phyloP scores from a whole-genome alignment of 345 rosid species.

The Gossypium australe region DNA sequence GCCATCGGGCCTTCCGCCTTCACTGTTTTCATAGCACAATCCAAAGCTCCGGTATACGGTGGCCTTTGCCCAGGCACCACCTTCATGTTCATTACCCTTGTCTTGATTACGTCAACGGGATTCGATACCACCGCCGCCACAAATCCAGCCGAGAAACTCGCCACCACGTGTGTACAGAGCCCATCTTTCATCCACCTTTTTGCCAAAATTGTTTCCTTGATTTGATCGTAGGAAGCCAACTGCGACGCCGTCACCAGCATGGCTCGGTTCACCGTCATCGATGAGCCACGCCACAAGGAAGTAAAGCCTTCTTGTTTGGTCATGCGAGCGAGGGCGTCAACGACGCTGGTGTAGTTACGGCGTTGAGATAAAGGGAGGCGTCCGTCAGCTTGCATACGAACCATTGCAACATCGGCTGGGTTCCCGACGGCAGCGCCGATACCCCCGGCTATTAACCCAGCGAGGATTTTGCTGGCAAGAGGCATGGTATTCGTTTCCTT shows the following conservation, averaged over 20 bases:
- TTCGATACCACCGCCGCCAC: slow-evolving; percentile 74
- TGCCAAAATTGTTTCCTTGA: slow-evolving; percentile 59
- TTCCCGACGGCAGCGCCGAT: slow-evolving; percentile 84
- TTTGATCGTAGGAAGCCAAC: slow-evolving; percentile 72
- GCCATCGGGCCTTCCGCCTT: slow-evolving; percentile 74
- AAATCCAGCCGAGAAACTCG: slow-evolving; percentile 83
- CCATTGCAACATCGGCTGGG: slow-evolving; percentile 91
- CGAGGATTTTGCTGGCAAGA: slow-evolving; percentile 40
- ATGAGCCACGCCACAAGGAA: slow-evolving; percentile 79
- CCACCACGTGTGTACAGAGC: slow-evolving; percentile 63
- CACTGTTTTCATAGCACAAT: slow-evolving; percentile 73
- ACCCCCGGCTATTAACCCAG: slow-evolving; percentile 72
- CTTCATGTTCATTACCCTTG: slow-evolving; percentile 86
- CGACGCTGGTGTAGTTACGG: slow-evolving; percentile 74
- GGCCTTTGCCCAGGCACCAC: slow-evolving; percentile 54
- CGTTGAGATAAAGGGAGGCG: slow-evolving; percentile 57
- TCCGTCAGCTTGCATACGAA: slow-evolving; percentile 92
- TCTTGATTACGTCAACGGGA: slow-evolving; percentile 89
- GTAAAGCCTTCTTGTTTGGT: slow-evolving; percentile 57
- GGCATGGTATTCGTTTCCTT: slow-evolving; percentile 54
- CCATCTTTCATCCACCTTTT: slow-evolving; percentile 56
- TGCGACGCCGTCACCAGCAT: slow-evolving; percentile 88
- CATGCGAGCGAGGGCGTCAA: slow-evolving; percentile 70
- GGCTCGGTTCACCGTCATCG: slow-evolving; percentile 77
- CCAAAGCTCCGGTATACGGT: slow-evolving; percentile 65